Percentiles rank a stretch among this genome's conserved stretches.
phyloP scores from a whole-genome alignment of 208 protist genomes.

The Wallacemonas rigidus region DNA sequence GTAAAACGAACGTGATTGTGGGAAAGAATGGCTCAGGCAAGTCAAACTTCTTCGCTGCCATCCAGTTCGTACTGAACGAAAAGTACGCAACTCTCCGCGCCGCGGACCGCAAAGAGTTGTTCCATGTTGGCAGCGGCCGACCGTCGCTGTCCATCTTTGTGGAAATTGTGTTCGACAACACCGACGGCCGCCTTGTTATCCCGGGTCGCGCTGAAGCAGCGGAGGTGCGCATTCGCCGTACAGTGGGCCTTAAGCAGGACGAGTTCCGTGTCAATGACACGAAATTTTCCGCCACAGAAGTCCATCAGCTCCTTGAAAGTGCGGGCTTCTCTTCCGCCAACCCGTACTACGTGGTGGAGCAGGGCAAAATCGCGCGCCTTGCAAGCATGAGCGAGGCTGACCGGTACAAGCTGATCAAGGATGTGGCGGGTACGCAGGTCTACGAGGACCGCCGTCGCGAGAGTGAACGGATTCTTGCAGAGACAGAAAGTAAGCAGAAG shows the following conservation, averaged over 20 bases:
- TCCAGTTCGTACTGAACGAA: constrained; percentile 98
- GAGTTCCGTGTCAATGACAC: constrained; percentile 98
- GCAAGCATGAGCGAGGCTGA: constrained; percentile 96
- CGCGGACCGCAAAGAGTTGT: constrained; percentile 93
- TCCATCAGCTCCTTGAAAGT: constrained; percentile 97
- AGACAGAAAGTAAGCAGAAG: constrained; percentile 83
- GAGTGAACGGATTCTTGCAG: constrained; percentile 93
- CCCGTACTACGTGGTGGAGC: constrained; percentile 99
- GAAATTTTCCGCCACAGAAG: constrained; percentile 88
- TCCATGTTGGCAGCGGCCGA: constrained; percentile 93
- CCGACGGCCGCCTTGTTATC: constrained; percentile 95
- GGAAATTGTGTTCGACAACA: constrained; percentile 99
- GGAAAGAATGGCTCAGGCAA: constrained; percentile 98
- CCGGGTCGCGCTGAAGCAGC: constrained; percentile 79
- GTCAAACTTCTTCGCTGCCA: constrained; percentile 97
- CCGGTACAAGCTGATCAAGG: constrained; percentile 97
- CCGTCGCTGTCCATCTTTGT: constrained; percentile 95
- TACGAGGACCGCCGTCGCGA: constrained; percentile 96
- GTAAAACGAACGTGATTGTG: constrained; percentile 89
- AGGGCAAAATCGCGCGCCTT: constrained; percentile 97
- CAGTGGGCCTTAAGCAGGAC: constrained; percentile 98
- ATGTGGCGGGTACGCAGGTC: constrained; percentile 97
- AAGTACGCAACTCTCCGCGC: constrained; percentile 83
- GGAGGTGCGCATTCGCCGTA: constrained; percentile 96
- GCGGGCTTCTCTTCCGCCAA: constrained; percentile 98